A percentile compares a stretch with the other conserved stretches of the same genome.
Conservation (phyloP, 2,329 filamentous ascomycete species). For the Cladosporium sp. region DNA sequence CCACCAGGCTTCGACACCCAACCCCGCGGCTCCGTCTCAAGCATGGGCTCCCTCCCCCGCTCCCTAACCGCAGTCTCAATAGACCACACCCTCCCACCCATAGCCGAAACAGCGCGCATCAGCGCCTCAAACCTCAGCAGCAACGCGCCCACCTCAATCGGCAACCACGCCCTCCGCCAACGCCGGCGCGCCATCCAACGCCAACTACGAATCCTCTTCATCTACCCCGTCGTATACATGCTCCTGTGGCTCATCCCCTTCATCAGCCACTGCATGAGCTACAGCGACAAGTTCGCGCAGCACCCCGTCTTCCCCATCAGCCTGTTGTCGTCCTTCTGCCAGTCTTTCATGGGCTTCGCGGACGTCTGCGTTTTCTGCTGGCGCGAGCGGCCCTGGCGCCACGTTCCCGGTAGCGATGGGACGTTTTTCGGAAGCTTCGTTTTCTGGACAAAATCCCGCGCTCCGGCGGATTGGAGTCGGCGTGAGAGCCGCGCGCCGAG, state of each 20-base stretch:
- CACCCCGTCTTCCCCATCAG: constrained; percentile 55
- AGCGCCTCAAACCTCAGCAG: neutral
- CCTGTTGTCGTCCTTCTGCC: constrained; percentile 51
- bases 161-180: constrained; percentile 16
- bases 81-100: constrained; percentile 19
- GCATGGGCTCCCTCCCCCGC: constrained; percentile 17
- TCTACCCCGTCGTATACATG: constrained; percentile 70
- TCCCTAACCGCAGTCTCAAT: constrained; percentile 15
- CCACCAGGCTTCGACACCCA: constrained; percentile 10
- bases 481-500: constrained; percentile 12
- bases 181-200: constrained; percentile 51
- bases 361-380: constrained; percentile 64
- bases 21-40: constrained; percentile 22
- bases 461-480: neutral
- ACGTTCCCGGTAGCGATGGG: constrained; percentile 44
- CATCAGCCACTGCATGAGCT: constrained; percentile 57
- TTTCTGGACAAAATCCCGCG: constrained; percentile 25
- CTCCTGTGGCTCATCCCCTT: constrained; percentile 70
- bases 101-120: constrained; percentile 20
- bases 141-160: neutral
- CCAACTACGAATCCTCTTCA: constrained; percentile 67
- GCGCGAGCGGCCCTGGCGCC: constrained; percentile 67
- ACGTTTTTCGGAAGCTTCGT: constrained; percentile 37
- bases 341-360: constrained; percentile 62
- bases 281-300: constrained; percentile 47